Evolutionary conservation across 306 rosid species (phyloP).

Genomic region (Prunus fruticosa): DNA sequence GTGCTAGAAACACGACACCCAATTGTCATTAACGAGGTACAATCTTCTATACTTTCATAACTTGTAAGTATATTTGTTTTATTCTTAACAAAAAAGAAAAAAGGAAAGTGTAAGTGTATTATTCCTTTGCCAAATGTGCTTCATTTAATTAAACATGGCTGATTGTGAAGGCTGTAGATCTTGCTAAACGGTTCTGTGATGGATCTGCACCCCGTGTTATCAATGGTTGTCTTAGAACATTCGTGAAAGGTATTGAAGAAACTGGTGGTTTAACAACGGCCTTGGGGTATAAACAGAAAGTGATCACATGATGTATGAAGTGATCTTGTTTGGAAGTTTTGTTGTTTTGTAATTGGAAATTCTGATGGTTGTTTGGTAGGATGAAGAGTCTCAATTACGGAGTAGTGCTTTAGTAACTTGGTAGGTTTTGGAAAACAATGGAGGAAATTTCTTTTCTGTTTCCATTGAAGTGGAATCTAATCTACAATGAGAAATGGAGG

Average conservation of each 20-base stretch:
- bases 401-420: background rate
- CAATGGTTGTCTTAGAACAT: conserved; percentile 88
- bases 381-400: background rate
- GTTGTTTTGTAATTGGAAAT: background rate
- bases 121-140: background rate
- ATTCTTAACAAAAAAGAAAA: background rate
- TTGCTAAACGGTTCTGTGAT: conserved; percentile 90
- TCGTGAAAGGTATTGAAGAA: conserved; percentile 44
- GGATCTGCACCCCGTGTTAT: conserved; percentile 90
- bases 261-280: conserved; percentile 18
- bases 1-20: conserved; percentile 71
- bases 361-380: conserved; percentile 8
- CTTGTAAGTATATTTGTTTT: background rate
- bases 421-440: conserved; percentile 4
- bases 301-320: background rate
- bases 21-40: conserved; percentile 87
- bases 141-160: conserved; percentile 3
- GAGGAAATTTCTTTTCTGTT: background rate
- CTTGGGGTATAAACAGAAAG: conserved; percentile 21
- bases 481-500: background rate
- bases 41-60: background rate
- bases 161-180: conserved; percentile 81
- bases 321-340: background rate
- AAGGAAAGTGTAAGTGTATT: background rate
- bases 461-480: background rate